These are phyloP conservation scores for Stephania yunnanensis DNA, from an alignment of 164 flowering plant species.

Conservation along the genomic window DNA sequence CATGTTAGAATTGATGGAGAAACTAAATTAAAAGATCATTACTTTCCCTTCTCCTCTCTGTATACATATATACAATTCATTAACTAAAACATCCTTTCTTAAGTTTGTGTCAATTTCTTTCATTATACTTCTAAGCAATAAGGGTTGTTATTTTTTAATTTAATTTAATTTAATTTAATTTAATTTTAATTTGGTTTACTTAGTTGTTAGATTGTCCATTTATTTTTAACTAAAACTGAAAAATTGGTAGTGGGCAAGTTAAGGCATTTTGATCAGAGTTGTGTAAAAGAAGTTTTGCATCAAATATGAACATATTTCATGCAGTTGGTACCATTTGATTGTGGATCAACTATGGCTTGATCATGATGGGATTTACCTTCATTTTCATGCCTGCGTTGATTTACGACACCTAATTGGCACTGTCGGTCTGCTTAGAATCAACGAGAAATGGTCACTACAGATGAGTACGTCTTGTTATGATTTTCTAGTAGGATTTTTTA, in stretches of 20 bases:
- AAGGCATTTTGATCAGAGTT: background rate
- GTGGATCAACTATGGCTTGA: background rate
- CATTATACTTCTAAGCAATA: background rate
- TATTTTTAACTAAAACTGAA: background rate
- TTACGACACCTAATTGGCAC: background rate
- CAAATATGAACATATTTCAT: background rate
- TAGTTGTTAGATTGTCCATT: background rate
- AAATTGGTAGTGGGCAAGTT: background rate
- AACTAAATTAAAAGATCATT: background rate
- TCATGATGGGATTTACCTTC: background rate
- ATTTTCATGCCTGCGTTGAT: background rate
- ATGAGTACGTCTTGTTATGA: background rate
- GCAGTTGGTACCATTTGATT: background rate
- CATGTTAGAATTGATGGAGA: slow-evolving; percentile 1
- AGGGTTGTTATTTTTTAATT: too few species aligned
- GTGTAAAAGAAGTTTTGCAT: background rate
- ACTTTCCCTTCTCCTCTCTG: background rate
- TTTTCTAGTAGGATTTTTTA: background rate
- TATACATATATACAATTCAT: background rate
- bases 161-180: too few species aligned
- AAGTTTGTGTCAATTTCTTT: background rate
- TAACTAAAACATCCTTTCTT: background rate
- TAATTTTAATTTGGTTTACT: too few species aligned
- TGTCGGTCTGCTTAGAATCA: background rate
- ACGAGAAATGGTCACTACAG: background rate